Evolutionary conservation across 75 land plant species (phyloP), one percentile per base, ranked within the genome.

Genomic region (Picea glauca): DNA sequence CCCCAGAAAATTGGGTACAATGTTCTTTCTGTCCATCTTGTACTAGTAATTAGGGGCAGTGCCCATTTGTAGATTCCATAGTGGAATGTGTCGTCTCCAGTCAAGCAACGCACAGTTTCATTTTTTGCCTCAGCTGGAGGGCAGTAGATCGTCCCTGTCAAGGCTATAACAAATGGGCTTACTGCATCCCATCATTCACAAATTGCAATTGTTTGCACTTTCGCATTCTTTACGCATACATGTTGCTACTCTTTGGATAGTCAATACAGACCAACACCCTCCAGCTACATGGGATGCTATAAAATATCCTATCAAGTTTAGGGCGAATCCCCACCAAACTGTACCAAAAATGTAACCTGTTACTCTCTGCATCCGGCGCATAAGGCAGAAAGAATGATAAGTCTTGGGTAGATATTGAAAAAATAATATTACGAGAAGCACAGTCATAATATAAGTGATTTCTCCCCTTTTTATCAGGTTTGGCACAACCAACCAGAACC

Each of bases 1-100:
- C 99, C 98, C 99, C 99, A 96, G 61, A 94, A 96, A 30, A 96
- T 89, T 50, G 99, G 99, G 70, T 92, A 94, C 21, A 85, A 84
- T 74, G 94, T 89, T 77, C 86, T 90, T 31, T 89, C 91, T 13
- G 87, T 81, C 46, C 87, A 72, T 40, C 85, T 87, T 30, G 67
- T 78, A 78, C 88, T 91, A 7, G 90, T 86, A 58, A 94, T 83
- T 63, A 96, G 85, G 8, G 97, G 94, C 12, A 96, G 80, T 35
- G 97, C 91, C 83, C 83, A 84, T 32, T 86, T 32, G 46, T 93
- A 96, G 18, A 94, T 94, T 1, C 99, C 99, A 78, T 84, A 96
- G 18, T 58, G 78, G 72, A 83, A 92, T 9, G 88, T 76, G n/a
- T 86, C 88, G 32, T 84, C 73, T 8, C 57, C 72, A 26, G 80